Conservation (phyloP, 345 rosid genomes). For the Crucihimalaya himalaica region DNA sequence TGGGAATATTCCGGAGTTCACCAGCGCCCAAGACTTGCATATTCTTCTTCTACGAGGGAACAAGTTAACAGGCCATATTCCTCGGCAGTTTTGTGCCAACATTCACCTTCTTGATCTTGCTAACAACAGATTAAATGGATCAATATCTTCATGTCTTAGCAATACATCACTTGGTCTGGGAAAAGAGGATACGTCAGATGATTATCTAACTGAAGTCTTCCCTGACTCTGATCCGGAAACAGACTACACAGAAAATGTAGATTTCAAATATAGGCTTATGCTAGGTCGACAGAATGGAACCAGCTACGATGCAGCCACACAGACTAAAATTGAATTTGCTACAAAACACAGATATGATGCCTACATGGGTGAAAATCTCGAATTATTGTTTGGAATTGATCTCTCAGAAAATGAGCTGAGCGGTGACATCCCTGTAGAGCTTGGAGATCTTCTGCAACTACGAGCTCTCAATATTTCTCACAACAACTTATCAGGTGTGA, state of each 20-base stretch:
- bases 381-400: constrained; percentile 36
- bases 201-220: no score
- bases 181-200: background rate
- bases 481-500: constrained; percentile 34
- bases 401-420: constrained; percentile 41
- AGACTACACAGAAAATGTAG: no score
- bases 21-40: background rate
- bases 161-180: background rate
- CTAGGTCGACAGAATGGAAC: no score
- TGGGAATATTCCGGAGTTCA: background rate
- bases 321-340: background rate
- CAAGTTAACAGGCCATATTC: background rate
- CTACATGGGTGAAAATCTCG: background rate
- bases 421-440: constrained; percentile 37
- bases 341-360: constrained; percentile 11
- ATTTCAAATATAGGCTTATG: no score
- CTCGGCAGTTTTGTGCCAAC: background rate
- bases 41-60: constrained; percentile 1
- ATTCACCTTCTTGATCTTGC: constrained; percentile 6
- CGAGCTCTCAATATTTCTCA: constrained; percentile 37
- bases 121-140: constrained; percentile 5
- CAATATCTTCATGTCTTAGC: constrained; percentile 15
- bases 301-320: no score
- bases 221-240: no score
- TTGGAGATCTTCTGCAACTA: constrained; percentile 32